phyloP scores from a whole-genome alignment of 345 rosid genomes.

The Hibiscus syriacus region DNA sequence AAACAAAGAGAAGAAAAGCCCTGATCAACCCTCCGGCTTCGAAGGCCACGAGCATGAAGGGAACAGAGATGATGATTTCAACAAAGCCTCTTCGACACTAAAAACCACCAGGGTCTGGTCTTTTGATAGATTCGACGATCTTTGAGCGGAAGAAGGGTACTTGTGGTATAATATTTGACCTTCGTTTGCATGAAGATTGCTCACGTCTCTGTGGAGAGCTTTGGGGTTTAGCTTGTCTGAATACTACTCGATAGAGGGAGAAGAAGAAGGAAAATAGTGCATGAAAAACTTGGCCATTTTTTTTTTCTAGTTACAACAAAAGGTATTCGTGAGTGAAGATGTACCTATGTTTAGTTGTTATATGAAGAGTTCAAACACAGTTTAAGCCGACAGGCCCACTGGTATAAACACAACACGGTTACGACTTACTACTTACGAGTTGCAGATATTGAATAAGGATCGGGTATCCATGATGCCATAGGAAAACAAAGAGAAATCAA shows the following conservation, averaged over 20 bases:
- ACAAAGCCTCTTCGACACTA: constrained; percentile 49
- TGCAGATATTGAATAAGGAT: neutral
- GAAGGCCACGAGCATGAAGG: constrained; percentile 79
- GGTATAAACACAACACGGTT: neutral
- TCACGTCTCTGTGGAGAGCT: constrained; percentile 18
- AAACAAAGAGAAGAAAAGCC: constrained; percentile 46
- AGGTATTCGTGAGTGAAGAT: neutral
- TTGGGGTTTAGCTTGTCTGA: constrained; percentile 30
- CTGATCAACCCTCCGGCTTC: constrained; percentile 66
- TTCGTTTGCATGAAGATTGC: constrained; percentile 15
- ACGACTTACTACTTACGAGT: neutral
- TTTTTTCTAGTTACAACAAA: neutral
- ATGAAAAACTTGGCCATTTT: constrained; percentile 19
- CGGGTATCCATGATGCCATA: too few species aligned
- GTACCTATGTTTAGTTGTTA: neutral
- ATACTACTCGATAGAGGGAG: constrained; percentile 35
- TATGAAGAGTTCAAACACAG: neutral
- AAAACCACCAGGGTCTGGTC: constrained; percentile 44
- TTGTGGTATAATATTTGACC: constrained; percentile 33
- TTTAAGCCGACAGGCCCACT: neutral
- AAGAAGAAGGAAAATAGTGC: constrained; percentile 25
- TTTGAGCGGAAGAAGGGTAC: constrained; percentile 24
- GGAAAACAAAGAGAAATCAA: too few species aligned
- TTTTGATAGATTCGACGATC: constrained; percentile 33
- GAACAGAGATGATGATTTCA: constrained; percentile 53